phyloP scores from a whole-genome alignment of 306 rosid genomes.

The Casuarina equisetifolia region DNA sequence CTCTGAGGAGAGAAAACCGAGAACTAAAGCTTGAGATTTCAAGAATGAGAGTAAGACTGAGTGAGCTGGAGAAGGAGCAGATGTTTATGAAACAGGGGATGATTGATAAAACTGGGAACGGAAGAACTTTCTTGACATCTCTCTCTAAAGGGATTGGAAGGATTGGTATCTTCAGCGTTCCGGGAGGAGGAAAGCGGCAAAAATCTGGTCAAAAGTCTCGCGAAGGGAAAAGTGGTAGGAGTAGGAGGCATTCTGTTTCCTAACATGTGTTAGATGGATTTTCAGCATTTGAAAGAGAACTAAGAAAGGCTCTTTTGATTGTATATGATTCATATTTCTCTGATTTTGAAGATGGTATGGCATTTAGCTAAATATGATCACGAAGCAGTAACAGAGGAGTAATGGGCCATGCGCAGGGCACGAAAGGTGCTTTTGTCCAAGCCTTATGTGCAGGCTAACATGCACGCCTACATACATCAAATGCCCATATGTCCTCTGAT shows the following conservation, averaged over 20 bases:
- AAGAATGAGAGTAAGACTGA: conserved; percentile 82
- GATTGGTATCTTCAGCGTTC: conserved; percentile 69
- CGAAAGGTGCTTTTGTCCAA: not conserved
- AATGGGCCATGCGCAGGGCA: not conserved
- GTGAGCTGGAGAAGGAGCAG: conserved; percentile 92
- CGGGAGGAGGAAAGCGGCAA: conserved; percentile 55
- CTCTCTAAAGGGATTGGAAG: conserved; percentile 77
- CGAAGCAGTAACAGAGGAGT: not conserved
- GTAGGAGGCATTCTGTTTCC: conserved; percentile 69
- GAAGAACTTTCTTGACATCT: conserved; percentile 71
- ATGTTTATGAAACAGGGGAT: conserved; percentile 80
- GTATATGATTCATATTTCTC: not conserved
- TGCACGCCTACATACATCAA: not conserved
- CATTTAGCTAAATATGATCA: not conserved
- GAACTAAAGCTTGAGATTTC: conserved; percentile 86
- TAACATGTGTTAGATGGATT: conserved; percentile 27
- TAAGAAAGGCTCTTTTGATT: not conserved
- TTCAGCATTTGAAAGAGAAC: not conserved
- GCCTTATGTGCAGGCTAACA: not conserved
- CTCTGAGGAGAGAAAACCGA: conserved; percentile 76
- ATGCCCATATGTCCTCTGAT: not conserved
- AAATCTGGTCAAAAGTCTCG: conserved; percentile 57
- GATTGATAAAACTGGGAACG: conserved; percentile 63
- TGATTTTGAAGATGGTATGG: not conserved
- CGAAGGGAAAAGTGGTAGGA: conserved; percentile 71